Base-by-base conservation (phyloP, 176 grass and related monocot species). In the Hsuehochloa calcarea region DNA sequence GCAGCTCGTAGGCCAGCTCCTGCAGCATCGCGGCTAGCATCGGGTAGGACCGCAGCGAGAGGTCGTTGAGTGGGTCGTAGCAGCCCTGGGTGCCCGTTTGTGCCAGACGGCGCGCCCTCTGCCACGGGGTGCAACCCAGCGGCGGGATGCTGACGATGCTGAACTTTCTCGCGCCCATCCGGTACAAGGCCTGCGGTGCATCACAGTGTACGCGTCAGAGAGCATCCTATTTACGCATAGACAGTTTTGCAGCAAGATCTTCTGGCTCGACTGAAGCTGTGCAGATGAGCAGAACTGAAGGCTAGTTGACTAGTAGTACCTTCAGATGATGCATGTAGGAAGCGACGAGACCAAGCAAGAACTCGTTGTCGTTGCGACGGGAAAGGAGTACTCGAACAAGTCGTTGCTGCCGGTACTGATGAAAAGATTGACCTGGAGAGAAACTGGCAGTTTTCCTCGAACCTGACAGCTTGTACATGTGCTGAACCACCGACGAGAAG, bases 391-490 rank as follows among this genome's bases (percentile, higher is more conserved):
- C 70, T 89, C 85, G 51, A 95, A 92, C 68, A 95, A 64, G 71
- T 92, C 90, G 74, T 95, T 95, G 88, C 93, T 89, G 81, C 93
- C 93, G 4, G 75, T 65, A 29, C 93, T 95, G 78, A 95, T 75
- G 75, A 95, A 31, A 95, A 92, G 75, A 92, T 50, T n/a, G 90
- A 95, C n/a, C 10, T 75, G 35, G 80, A 60, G 16, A 95, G 74
- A 90, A n/a, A 12, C 56, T 41, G 29, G 56, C 74, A 0, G 85
- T 85, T 35, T 45, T 72, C 47, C 23, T 71, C 6, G 23, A 11
- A 2, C 85, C 88, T 5, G 41, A 62, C 8, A 51, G 38, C 6
- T 13, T 35, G 26, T 49, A n/a, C 74, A 95, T 92, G 51, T 39
- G 49, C 13, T 82, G 23, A 0, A 88, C 78, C 5, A 90, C 72